Evolutionary conservation across 1,284 basidiomycete genomes (phyloP).

Genomic region (Caloboletus inedulis): DNA sequence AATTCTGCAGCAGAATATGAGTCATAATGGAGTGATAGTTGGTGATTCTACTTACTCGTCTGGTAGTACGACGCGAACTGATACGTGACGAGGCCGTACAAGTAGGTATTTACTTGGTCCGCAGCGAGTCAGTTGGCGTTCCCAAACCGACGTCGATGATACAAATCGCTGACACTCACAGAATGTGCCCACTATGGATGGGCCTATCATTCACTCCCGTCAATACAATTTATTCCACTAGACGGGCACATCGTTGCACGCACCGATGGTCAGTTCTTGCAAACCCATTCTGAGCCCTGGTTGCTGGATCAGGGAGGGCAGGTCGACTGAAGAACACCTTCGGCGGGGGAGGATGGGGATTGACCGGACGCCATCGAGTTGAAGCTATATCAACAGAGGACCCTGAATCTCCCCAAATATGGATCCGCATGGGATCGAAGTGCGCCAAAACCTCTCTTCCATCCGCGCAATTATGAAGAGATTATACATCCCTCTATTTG

Average conservation of each 20-base stretch:
- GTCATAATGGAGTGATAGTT: too few relatives aligned
- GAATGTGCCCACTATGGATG: constrained; percentile 39
- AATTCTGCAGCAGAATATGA: too few relatives aligned
- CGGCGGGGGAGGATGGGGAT: too few relatives aligned
- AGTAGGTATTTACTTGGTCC: constrained; percentile 45
- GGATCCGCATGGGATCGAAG: too few relatives aligned
- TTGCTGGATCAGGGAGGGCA: background rate
- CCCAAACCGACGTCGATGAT: background rate
- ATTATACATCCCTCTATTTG: too few relatives aligned
- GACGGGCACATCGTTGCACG: background rate
- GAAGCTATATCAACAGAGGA: too few relatives aligned
- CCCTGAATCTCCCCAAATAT: too few relatives aligned
- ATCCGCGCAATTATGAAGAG: too few relatives aligned
- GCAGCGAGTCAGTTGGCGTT: background rate
- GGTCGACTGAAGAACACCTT: background rate
- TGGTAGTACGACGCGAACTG: constrained; percentile 46
- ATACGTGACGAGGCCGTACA: constrained; percentile 49
- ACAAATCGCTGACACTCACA: constrained; percentile 25
- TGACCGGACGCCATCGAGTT: too few relatives aligned
- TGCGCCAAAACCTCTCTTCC: too few relatives aligned
- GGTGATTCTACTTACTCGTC: constrained; percentile 36
- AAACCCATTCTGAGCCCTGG: constrained; percentile 6
- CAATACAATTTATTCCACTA: background rate
- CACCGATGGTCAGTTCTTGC: constrained; percentile 12
- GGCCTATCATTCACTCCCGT: constrained; percentile 25